Conservation (phyloP, 148 eudicot species). For the Mesembryanthemum crystallinum region DNA sequence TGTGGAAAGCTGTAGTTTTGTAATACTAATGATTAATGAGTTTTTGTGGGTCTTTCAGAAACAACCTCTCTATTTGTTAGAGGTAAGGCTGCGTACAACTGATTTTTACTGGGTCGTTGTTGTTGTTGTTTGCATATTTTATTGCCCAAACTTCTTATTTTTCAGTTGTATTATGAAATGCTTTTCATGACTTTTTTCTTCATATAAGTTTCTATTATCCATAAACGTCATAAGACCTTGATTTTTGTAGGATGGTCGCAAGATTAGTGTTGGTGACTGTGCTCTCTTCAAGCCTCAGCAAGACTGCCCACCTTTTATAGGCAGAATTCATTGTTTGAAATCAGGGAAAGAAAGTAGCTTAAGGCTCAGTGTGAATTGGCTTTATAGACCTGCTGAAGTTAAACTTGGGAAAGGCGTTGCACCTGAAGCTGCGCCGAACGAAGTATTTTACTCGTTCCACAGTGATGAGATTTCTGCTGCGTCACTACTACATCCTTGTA, state of each 20-base stretch:
- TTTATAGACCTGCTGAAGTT: slow-evolving; percentile 80
- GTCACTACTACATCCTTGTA: slow-evolving; percentile 86
- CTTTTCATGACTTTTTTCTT: not conserved
- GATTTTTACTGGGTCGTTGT: no score
- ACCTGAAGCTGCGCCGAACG: slow-evolving; percentile 74
- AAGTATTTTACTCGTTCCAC: slow-evolving; percentile 79
- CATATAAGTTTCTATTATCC: not conserved
- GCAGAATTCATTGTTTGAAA: slow-evolving; percentile 49
- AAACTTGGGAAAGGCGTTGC: slow-evolving; percentile 60
- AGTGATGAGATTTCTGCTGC: slow-evolving; percentile 88
- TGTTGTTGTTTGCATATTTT: not conserved
- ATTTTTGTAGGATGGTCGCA: slow-evolving; percentile 61
- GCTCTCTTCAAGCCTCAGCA: slow-evolving; percentile 76
- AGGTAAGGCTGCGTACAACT: no score
- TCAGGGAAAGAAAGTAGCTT: slow-evolving; percentile 42
- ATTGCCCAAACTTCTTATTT: not conserved
- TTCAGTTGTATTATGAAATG: not conserved
- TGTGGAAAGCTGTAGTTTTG: no score
- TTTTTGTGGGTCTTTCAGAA: no score
- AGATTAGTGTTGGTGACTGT: slow-evolving; percentile 70
- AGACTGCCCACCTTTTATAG: slow-evolving; percentile 71
- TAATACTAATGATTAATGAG: not conserved
- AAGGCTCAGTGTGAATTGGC: slow-evolving; percentile 69
- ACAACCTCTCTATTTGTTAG: no score
- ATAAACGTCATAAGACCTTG: not conserved